Percentiles rank a stretch among this genome's conserved stretches.
These are phyloP conservation scores for Linaria vulgaris DNA, from an alignment of 257 asterid species.

Conservation along the genomic window DNA sequence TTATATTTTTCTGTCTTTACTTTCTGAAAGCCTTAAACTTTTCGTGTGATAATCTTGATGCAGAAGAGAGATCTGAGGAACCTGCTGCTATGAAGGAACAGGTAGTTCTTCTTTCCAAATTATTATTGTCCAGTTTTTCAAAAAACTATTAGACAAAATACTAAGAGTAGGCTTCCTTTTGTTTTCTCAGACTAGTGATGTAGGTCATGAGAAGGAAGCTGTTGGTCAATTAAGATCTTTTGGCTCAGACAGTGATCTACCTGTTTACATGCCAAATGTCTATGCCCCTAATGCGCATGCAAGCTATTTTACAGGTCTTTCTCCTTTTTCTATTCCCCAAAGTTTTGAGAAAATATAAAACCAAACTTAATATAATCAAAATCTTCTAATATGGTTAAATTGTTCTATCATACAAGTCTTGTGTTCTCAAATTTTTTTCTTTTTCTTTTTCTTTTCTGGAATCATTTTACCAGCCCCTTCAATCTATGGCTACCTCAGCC, in stretches of 20 bases:
- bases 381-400: neutral
- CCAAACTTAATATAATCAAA: neutral
- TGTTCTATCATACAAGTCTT: neutral
- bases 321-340: conserved; percentile 1
- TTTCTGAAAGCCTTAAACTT: neutral
- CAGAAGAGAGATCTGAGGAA: conserved; percentile 9
- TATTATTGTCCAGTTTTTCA: neutral
- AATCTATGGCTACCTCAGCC: too few species aligned
- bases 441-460: too few species aligned
- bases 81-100: conserved; percentile 15
- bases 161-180: neutral
- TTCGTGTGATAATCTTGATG: neutral
- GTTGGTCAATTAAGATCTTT: conserved; percentile 21
- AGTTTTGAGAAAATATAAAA: neutral
- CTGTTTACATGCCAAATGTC: conserved; percentile 17
- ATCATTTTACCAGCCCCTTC: too few species aligned
- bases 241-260: conserved; percentile 21
- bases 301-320: conserved; percentile 17
- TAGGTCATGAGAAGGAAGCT: conserved; percentile 10
- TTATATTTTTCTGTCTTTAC: neutral
- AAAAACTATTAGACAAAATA: neutral
- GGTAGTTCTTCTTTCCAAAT: neutral
- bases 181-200: conserved; percentile 9
- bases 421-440: too few species aligned
- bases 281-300: conserved; percentile 7